These are phyloP conservation scores for Rubroshorea leprosula DNA, from an alignment of 345 rosid species.

Conservation along the genomic window DNA sequence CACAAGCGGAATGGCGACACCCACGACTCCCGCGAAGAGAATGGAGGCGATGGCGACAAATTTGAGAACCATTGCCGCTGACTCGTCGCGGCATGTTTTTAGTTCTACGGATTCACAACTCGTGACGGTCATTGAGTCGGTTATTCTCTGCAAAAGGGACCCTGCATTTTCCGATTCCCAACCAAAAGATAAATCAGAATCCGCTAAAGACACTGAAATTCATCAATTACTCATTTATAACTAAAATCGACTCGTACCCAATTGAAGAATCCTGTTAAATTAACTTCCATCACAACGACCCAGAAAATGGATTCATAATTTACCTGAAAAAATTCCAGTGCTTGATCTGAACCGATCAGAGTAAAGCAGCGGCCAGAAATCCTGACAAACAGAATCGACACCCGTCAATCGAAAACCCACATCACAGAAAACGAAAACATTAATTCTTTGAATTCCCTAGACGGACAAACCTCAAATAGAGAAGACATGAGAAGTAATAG, in stretches of 20 bases:
- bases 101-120: conserved; percentile 37
- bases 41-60: conserved; percentile 66
- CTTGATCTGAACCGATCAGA: conserved; percentile 15
- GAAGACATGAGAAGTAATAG: conserved; percentile 5
- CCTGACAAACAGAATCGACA: not conserved
- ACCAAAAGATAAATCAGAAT: not conserved
- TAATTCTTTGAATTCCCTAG: not conserved
- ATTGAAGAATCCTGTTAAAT: not conserved
- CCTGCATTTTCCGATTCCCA: conserved; percentile 19
- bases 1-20: conserved; percentile 63
- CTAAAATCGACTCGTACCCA: too few species aligned
- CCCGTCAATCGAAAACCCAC: not conserved
- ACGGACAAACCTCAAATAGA: not conserved
- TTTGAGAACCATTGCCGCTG: conserved; percentile 55
- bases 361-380: not conserved
- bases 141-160: conserved; percentile 25
- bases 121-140: conserved; percentile 29
- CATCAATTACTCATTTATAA: too few species aligned
- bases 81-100: conserved; percentile 59
- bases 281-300: not conserved
- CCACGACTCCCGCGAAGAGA: conserved; percentile 55
- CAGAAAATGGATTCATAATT: not conserved
- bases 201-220: too few species aligned
- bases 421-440: not conserved
- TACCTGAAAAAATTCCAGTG: conserved; percentile 6